phyloP scores from a whole-genome alignment of 2,329 filamentous ascomycete species.

The Incumbomyces delicatus region DNA sequence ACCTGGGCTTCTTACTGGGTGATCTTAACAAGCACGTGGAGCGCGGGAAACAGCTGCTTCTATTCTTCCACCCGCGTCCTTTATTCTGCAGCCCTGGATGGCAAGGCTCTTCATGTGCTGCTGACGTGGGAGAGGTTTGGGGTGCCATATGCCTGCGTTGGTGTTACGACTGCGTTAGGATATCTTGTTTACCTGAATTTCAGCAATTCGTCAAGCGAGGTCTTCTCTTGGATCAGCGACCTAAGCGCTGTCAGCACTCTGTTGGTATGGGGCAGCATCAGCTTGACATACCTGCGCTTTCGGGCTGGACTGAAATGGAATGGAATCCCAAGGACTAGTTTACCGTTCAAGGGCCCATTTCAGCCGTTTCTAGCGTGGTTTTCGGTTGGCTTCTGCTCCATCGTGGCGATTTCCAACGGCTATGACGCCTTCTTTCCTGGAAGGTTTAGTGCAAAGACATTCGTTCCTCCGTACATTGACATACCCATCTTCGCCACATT shows the following conservation, averaged over 20 bases:
- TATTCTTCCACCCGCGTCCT: conserved; percentile 44
- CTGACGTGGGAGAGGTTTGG: conserved; percentile 41
- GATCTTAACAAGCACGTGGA: conserved; percentile 62
- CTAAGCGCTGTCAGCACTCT: conserved; percentile 38
- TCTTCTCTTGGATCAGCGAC: conserved; percentile 41
- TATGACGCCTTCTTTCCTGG: conserved; percentile 59
- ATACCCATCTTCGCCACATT: conserved; percentile 15
- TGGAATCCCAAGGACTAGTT: conserved; percentile 26
- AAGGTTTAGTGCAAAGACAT: conserved; percentile 18
- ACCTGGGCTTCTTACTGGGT: conserved; percentile 65
- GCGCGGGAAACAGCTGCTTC: conserved; percentile 58
- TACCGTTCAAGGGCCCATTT: conserved; percentile 35
- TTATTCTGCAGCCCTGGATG: conserved; percentile 38
- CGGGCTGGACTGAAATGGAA: conserved; percentile 33
- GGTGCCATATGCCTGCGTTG: conserved; percentile 49
- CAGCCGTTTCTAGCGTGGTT: conserved; percentile 41
- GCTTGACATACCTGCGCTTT: conserved; percentile 38
- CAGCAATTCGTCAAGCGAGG: conserved; percentile 21
- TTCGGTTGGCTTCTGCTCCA: conserved; percentile 59
- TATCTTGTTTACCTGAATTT: conserved; percentile 32
- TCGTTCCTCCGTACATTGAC: conserved; percentile 17
- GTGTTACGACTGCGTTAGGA: conserved; percentile 41
- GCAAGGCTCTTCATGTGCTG: conserved; percentile 44
- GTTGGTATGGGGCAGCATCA: conserved; percentile 42
- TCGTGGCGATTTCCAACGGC: conserved; percentile 56